Evolutionary conservation across 2,329 filamentous ascomycete genomes (phyloP), one percentile per base, ranked within the genome.

Genomic region (Cadophora gregata): DNA sequence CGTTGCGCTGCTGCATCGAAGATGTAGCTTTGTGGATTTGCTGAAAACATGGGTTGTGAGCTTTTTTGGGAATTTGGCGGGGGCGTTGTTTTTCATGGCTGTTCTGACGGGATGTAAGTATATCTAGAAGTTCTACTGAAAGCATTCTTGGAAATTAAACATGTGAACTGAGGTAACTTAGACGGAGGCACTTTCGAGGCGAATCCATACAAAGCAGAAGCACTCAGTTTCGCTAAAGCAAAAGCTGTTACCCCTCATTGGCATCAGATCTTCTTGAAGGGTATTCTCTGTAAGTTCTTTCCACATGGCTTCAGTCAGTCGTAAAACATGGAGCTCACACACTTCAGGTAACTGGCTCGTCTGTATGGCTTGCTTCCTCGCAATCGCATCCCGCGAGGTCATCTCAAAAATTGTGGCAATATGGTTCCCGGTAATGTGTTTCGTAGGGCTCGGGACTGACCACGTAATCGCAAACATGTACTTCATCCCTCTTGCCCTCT

Each of bases 381-480:
- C 78, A 1, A 77, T 82, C 3, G 82, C 83, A 64, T 82, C 81
- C 5, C 80, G 82, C 2, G 84, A 86, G 63, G 75, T 86, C 14
- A 78, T 79, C 21, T 84, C 82, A 10, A 87, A 87, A 71, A 80
- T 87, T 1, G 75, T 84, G 12, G 82, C 82, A 1, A 84, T 87
- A 70, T 88, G 85, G 85, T 84, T 81, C 73, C 85, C 85, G 0
- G 84, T 82, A 3, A 84, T 85, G 64, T 82, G 82, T 0, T 87
- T 87, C 69, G 84, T 86, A 0, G 80, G 80, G 1, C 77, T 85
- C 0, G 83, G 81, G 0, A 79, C 86, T 2, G 85, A 87, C 65
- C 85, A 87, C 76, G 84, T 86, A 51, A 80, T 87, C 19, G 84
- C 84, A 27, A 87, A 86, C 68, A 86, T 86, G 84, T 84, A 82